Evolutionary conservation across 345 rosid genomes (phyloP), one percentile per base, ranked within the genome.

Genomic region (Hevea brasiliensis): DNA sequence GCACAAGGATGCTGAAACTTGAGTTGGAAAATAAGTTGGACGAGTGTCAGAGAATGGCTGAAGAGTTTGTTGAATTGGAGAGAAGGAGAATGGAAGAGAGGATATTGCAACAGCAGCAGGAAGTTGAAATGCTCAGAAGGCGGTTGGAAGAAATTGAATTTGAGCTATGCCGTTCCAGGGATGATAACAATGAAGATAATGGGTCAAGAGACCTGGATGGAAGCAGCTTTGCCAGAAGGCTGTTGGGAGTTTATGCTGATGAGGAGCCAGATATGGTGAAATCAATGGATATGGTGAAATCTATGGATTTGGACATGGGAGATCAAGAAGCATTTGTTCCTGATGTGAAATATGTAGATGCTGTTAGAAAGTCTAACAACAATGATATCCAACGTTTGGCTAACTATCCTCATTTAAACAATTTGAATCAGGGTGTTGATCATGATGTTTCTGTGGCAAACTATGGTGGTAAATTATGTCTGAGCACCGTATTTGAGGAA

Each of bases 281-380:
- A 80, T 95, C 99, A n/a, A 95, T 95, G 98, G 98, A 92, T 56
- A 77, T 95, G 72, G 99, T 92, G 37, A 95, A 90, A 80, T 95
- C 99, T 18, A 95, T 95, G 98, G 98, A 92, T 56, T 78, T 95
- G 72, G 99, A 92, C 85, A 92, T 83, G 94, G 86, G 96, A 65
- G 98, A 90, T 66, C 79, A 86, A 53, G 98, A 94, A 66, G 77
- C 85, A 15, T 67, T 74, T 59, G 55, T 72, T 41, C 87, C 81
- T 63, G 90, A 83, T 47, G 79, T 87, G 64, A 85, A 81, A 71
- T 77, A 60, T 35, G 76, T 78, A 40, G 78, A 72, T 23, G 51
- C 57, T 64, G 73, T 40, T 41, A 63, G 56, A 61, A 77, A 75
- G 50, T 24, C 24, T 45, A 79, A 72, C 76, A 66, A 60, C 74